Conservation (phyloP, 108 stramenopile species). For the Nitzschia sp. region DNA sequence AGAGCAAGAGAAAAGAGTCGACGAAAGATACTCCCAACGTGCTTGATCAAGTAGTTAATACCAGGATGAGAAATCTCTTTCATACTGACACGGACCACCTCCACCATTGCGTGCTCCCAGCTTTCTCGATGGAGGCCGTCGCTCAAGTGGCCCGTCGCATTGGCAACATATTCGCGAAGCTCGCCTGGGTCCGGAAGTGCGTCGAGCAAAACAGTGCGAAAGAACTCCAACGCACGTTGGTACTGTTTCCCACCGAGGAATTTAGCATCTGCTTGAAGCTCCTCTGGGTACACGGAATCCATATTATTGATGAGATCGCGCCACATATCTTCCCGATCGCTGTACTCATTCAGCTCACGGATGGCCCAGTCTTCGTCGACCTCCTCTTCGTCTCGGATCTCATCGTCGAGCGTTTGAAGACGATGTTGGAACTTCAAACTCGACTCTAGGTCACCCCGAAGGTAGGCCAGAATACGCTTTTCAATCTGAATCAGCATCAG, state of each 20-base stretch:
- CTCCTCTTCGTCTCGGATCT: constrained; percentile 68
- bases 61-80: constrained; percentile 60
- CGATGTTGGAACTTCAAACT: constrained; percentile 53
- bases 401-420: constrained; percentile 60
- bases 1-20: constrained; percentile 54
- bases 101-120: constrained; percentile 68
- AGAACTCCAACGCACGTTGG: constrained; percentile 61
- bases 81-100: constrained; percentile 48
- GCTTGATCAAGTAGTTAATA: constrained; percentile 70
- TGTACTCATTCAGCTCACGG: constrained; percentile 38
- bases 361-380: constrained; percentile 50
- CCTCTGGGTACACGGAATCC: constrained; percentile 41
- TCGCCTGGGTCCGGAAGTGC: constrained; percentile 58
- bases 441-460: constrained; percentile 66
- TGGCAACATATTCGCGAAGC: constrained; percentile 59
- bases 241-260: constrained; percentile 81
- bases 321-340: constrained; percentile 60
- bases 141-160: constrained; percentile 60
- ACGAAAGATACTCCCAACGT: constrained; percentile 67
- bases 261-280: constrained; percentile 48
- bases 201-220: constrained; percentile 58
- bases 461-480: constrained; percentile 50
- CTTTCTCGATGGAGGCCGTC: constrained; percentile 73
- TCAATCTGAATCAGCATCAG: constrained; percentile 51
- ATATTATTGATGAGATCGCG: constrained; percentile 48